Evolutionary conservation across 225 moss, liverwort and hornwort genomes (phyloP), one percentile per base, ranked within the genome.

Genomic region (Ulota crispa): DNA sequence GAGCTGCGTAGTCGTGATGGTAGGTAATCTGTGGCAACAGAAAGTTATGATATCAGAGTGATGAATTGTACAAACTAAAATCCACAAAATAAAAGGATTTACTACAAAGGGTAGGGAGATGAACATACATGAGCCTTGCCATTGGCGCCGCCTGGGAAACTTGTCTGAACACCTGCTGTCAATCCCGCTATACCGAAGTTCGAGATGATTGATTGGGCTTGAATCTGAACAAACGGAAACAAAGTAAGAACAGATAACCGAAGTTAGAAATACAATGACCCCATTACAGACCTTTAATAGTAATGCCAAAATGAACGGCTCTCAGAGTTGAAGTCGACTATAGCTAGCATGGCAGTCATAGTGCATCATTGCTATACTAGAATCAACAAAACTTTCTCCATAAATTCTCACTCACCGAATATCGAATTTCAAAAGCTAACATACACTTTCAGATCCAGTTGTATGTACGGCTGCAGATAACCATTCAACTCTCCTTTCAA

Each of bases 171-270:
- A 60, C 91, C 91, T 53, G 91, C 91, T 32, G 89, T 91, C 85
- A 91, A 79, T 78, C 91, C 91, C 79, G 85, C 52, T 57, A 87
- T 83, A 43, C 87, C 89, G 20, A 91, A 91, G 64, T 91, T 87
- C 26, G 91, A 81, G n/a, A 83, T 81, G 26, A 76, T 85, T 65
- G 91, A 89, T 47, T 72, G 75, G 6, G 78, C 78, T 36, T 61
- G 21, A 78, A 91, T 87, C 91, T 91, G 87, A 13, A 84, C 39
- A 82, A 76, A 62, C 4, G 6, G 65, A 32, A 53, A 64, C 34
- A 50, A 13, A 15, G 30, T 83, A 4, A 87, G 77, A 15, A 32
- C 53, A 81, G 13, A 42, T 61, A 16, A 60, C 39, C 20, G 11
- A 18, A 19, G 2, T 37, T 47, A 31, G 45, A 45, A 45, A 45